Evolutionary conservation across 352 stramenopile genomes (phyloP).

Genomic region (Halophytophthora batemanensis): DNA sequence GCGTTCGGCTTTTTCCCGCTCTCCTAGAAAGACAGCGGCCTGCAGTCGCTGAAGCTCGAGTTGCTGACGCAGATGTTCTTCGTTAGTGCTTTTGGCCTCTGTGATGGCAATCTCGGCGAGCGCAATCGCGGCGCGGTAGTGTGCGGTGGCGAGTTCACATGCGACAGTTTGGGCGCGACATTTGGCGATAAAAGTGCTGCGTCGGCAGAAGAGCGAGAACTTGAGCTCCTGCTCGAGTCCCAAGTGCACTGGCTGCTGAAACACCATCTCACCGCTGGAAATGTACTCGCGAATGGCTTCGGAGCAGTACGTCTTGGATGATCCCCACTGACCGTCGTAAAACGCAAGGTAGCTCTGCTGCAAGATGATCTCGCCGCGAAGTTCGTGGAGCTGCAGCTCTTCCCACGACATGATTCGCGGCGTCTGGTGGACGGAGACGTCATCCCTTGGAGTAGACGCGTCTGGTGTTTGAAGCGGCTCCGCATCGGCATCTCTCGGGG

Average conservation of each 20-base stretch:
- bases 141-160: slow-evolving; percentile 33
- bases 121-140: slow-evolving; percentile 28
- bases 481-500: neutral
- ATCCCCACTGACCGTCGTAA: slow-evolving; percentile 31
- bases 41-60: slow-evolving; percentile 41
- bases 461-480: no score
- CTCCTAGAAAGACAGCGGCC: slow-evolving; percentile 37
- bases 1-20: slow-evolving; percentile 19
- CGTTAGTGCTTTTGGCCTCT: slow-evolving; percentile 31
- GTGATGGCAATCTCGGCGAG: slow-evolving; percentile 28
- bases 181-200: slow-evolving; percentile 34
- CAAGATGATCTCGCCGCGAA: slow-evolving; percentile 34
- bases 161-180: slow-evolving; percentile 35
- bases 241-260: slow-evolving; percentile 8
- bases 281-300: slow-evolving; percentile 20
- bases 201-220: slow-evolving; percentile 27
- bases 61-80: slow-evolving; percentile 40
- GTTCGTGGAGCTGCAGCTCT: slow-evolving; percentile 18
- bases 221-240: slow-evolving; percentile 39
- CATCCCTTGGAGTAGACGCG: no score
- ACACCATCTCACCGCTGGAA: slow-evolving; percentile 4
- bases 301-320: slow-evolving; percentile 18
- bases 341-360: slow-evolving; percentile 37
- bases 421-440: neutral
- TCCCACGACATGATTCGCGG: slow-evolving; percentile 20